Conservation (phyloP, 441 rosid species). For the Erodium chrysanthum region DNA sequence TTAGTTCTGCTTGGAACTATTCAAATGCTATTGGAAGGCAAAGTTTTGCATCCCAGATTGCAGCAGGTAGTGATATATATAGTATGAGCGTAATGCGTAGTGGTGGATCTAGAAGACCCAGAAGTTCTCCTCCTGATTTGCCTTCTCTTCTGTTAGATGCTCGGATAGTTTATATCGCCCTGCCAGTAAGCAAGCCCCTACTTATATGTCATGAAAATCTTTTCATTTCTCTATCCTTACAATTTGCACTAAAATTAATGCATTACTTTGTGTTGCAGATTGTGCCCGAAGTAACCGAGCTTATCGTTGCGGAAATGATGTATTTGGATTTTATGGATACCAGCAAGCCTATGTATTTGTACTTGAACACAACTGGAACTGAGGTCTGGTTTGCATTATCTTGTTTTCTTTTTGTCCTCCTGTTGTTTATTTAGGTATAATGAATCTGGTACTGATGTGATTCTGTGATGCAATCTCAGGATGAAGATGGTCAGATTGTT, state of each 20-base stretch:
- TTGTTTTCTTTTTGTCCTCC: background rate
- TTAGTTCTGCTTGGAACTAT: slow-evolving; percentile 60
- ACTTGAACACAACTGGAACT: slow-evolving; percentile 76
- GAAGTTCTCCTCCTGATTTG: slow-evolving; percentile 70
- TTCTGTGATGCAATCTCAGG: slow-evolving; percentile 30
- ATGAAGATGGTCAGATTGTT: slow-evolving; percentile 64
- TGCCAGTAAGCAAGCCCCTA: slow-evolving; percentile 63
- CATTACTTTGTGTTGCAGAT: slow-evolving; percentile 36
- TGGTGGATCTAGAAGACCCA: slow-evolving; percentile 38
- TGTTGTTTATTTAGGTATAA: background rate
- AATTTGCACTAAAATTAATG: slow-evolving; percentile 14
- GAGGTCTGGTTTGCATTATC: slow-evolving; percentile 38
- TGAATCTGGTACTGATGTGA: slow-evolving; percentile 10
- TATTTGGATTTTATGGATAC: slow-evolving; percentile 60
- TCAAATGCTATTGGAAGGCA: slow-evolving; percentile 55
- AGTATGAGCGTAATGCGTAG: slow-evolving; percentile 67
- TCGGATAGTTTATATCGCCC: slow-evolving; percentile 69
- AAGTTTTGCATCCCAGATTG: slow-evolving; percentile 32
- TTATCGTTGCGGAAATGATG: slow-evolving; percentile 69
- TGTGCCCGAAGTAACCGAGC: slow-evolving; percentile 75
- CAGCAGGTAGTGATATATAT: slow-evolving; percentile 34
- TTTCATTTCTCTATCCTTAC: slow-evolving; percentile 8
- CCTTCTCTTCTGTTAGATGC: slow-evolving; percentile 83
- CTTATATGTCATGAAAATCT: background rate
- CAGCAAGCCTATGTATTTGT: slow-evolving; percentile 63